Base-by-base conservation (phyloP, 2,329 filamentous ascomycete genomes). In the Gaeumannomyces sp. region DNA sequence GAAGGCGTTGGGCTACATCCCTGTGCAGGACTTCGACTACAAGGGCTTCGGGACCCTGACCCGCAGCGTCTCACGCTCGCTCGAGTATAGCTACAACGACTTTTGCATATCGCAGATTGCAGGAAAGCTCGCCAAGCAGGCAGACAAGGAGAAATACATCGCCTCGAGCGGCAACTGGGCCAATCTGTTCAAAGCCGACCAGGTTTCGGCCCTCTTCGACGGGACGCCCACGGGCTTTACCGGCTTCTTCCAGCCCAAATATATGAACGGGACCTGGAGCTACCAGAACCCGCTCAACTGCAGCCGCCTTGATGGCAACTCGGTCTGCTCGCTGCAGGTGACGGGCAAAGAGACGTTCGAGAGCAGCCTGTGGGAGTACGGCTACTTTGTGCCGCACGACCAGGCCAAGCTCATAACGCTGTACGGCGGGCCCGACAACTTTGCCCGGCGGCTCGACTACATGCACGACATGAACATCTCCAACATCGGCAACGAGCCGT, bases 1-100 rank as follows among this genome's bases (percentile, higher is more conserved):
- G 90, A 91, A 92, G 71, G 75, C 71, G 0, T 79, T 92, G 0
- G 84, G 86, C 1, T 93, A 91, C 72, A 89, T 93, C 19, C 90
- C 90, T 0, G 83, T 83, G 0, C 82, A 89, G 65, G 88, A 92
- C 67, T 85, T 85, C 64, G 89, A 93, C 73, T 78, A 79, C 72
- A 79, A 79, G 65, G 89, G 88, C 2, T 83, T 85, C n/a, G 90
- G 90, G 0, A 85, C 86, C 0, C 83, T 89, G 73, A 92, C 90
- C 0, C 81, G 90, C 8, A 88, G 84, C 67, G 83, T 93, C 31
- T 91, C 87, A 1, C 81, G 90, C 10, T 92, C 89, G 0, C 83
- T 93, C 0, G 90, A 93, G 73, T 93, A 93, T 72, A 85, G 88
- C 8, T 93, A 93, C 74, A 86, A 93, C 68, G 90, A 93, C 75